These are phyloP conservation scores for Coleophoma crateriformis DNA, from an alignment of 2,329 filamentous ascomycete genomes.

Conservation along the genomic window DNA sequence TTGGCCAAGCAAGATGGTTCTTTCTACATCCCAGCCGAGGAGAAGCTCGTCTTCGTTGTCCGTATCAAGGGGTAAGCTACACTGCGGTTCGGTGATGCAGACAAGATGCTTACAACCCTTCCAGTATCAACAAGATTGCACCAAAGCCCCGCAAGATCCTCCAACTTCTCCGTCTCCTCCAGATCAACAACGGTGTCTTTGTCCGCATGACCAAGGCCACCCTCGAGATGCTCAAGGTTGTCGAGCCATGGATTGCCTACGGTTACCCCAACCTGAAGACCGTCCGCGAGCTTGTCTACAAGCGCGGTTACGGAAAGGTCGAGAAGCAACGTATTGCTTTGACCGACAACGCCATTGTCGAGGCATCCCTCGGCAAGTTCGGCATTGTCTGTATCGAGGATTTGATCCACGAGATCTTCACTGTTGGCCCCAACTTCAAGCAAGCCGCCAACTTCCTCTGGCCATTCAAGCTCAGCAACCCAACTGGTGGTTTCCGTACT, in stretches of 20 bases:
- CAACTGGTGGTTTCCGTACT: slow-evolving; percentile 89
- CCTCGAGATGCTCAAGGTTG: slow-evolving; percentile 92
- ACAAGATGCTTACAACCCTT: slow-evolving; percentile 8
- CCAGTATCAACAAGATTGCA: slow-evolving; percentile 99
- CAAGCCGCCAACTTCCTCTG: slow-evolving; percentile 98
- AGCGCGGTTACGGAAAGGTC: slow-evolving; percentile 98
- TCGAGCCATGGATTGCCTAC: slow-evolving; percentile 98
- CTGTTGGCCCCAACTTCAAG: slow-evolving; percentile 99
- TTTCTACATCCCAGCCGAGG: slow-evolving; percentile 91
- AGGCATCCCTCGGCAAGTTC: slow-evolving; percentile 95
- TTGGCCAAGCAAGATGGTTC: slow-evolving; percentile 86
- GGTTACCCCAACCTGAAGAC: slow-evolving; percentile 99
- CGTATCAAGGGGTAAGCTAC: slow-evolving; percentile 87
- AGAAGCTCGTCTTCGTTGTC: slow-evolving; percentile 95
- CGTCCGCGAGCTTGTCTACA: slow-evolving; percentile 99
- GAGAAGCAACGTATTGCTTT: slow-evolving; percentile 96
- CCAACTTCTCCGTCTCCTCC: slow-evolving; percentile 96
- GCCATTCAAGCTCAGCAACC: slow-evolving; percentile 99
- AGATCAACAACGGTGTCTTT: slow-evolving; percentile 99
- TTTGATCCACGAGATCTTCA: slow-evolving; percentile 98
- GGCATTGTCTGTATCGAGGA: slow-evolving; percentile 99
- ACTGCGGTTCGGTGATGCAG: slow-evolving; percentile 1
- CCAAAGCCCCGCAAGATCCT: slow-evolving; percentile 99
- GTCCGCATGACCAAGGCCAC: slow-evolving; percentile 97
- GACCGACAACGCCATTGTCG: slow-evolving; percentile 96